Base-by-base conservation (phyloP, 2,329 filamentous ascomycete species). In the Beauveria medogensis region DNA sequence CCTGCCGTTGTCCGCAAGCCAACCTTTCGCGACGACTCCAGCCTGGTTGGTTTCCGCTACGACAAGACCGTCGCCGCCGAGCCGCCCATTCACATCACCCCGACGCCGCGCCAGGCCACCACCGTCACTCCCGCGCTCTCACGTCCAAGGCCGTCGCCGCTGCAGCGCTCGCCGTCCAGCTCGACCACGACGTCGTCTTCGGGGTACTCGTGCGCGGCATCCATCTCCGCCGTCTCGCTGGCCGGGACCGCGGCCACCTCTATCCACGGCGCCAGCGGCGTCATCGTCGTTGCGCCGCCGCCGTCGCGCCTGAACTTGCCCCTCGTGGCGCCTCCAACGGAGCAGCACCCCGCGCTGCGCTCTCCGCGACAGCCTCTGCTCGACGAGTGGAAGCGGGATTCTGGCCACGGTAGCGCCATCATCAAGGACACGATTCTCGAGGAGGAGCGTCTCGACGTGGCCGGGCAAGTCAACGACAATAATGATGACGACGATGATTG, bases 41-140 rank as follows among this genome's bases (percentile, higher is more conserved):
- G 71, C 65, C 70, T 86, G 66, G 76, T 86, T 62, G 79, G 78
- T 53, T 68, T 87, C 60, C 80, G 82, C 62, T 87, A 87, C 73
- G 84, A 87, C 68, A 79, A 86, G 71, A 83, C 82, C 41, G 73
- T 79, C 55, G 78, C 81, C 66, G 81, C 81, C 53, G 79, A 82
- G 70, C 81, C 81, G 62, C 84, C 84, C 41, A 82, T 85, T 64
- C 79, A 80, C 51, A 71, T 83, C 62, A 71, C 78, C 54, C 77
- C 40, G 20, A 24, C 68, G 48, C 68, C 65, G 65, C 64, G 22
- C 64, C 20, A 66, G 67, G 44, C 30, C 30, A 34, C 30, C 30
- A 34, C 10, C 30, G 30, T 14, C 10, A 10, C 30, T 34, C 30
- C 30, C 30, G 10, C 30, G 30, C 14, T 12, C 46, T 61, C 66